Evolutionary conservation across 441 rosid species (phyloP).

Genomic region (Euphorbia celastroides): DNA sequence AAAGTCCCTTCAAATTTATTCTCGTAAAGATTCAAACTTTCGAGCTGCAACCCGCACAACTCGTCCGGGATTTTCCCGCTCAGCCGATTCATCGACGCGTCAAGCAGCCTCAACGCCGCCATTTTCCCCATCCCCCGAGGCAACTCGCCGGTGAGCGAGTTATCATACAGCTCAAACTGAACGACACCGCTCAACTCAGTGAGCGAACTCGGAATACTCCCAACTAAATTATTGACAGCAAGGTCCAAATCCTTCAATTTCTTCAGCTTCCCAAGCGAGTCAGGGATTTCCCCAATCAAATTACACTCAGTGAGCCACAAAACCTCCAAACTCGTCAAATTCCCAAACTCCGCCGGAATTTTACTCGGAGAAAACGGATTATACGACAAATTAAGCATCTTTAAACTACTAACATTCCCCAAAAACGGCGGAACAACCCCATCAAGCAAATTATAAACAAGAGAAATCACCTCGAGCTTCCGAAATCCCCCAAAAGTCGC

Average conservation of each 20-base stretch:
- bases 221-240: constrained; percentile 62
- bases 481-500: constrained; percentile 53
- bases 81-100: constrained; percentile 77
- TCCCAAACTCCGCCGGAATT: constrained; percentile 85
- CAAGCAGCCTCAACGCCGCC: constrained; percentile 57
- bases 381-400: constrained; percentile 73
- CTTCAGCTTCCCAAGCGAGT: constrained; percentile 63
- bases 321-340: constrained; percentile 68
- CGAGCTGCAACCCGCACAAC: constrained; percentile 55
- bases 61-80: constrained; percentile 71
- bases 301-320: constrained; percentile 88
- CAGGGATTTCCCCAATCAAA: constrained; percentile 72
- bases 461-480: constrained; percentile 74
- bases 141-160: constrained; percentile 71
- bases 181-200: constrained; percentile 49
- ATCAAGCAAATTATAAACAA: constrained; percentile 66
- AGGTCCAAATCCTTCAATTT: constrained; percentile 76
- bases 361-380: constrained; percentile 74
- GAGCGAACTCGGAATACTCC: constrained; percentile 63
- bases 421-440: constrained; percentile 63
- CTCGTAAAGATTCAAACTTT: constrained; percentile 79
- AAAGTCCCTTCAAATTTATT: constrained; percentile 59
- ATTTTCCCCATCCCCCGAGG: constrained; percentile 58
- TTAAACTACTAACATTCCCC: constrained; percentile 60
- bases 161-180: constrained; percentile 92